Base-by-base conservation (phyloP, 495 filamentous ascomycete genomes). In the Penicillium riverlandense region DNA sequence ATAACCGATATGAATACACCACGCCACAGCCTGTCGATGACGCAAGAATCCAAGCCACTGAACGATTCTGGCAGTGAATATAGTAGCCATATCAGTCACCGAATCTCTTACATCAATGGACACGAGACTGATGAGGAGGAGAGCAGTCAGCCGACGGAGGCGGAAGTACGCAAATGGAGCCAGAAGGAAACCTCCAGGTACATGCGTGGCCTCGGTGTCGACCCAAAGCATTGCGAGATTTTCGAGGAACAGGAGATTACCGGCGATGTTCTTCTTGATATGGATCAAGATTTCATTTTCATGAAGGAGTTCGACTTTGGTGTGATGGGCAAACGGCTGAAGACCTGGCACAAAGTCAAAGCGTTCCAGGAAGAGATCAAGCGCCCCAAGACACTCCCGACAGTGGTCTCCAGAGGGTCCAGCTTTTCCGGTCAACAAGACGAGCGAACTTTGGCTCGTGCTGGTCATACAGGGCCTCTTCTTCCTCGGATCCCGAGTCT, bases 211-310 rank as follows among this genome's bases (percentile, higher is more conserved):
- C 62, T 79, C 9, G 89, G 86, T 11, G 83, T 97, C 13, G 90
- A 96, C 52, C 73, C 78, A 35, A 78, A 75, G 41, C 90, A 96
- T 49, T 97, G 94, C 61, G 84, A 91, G 35, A 84, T 96, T 8
- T 99, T 99, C 54, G 76, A 84, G 51, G 90, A 96, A 52, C 90
- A 99, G 67, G 94, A 99, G 62, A 96, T 99, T 43, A 81, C 85
- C 10, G 94, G 94, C 31, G 88, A 96, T 48, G 89, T 96, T 10
- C 66, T 99, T 11, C 67, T 99, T 39, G 87, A 88, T 14, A 94
- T 99, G 90, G 85, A 95, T 49, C 94, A 97, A 61, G 81, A 85
- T 22, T 89, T 89, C 29, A 64, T 96, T 3, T 90, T 95, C 59
- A 80, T 97, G 66, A 96, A 95, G 62, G 91, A 92, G 41, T 89